Evolutionary conservation across 441 rosid species (phyloP), one percentile per base, ranked within the genome.

Genomic region (Adansonia rubrostipa): DNA sequence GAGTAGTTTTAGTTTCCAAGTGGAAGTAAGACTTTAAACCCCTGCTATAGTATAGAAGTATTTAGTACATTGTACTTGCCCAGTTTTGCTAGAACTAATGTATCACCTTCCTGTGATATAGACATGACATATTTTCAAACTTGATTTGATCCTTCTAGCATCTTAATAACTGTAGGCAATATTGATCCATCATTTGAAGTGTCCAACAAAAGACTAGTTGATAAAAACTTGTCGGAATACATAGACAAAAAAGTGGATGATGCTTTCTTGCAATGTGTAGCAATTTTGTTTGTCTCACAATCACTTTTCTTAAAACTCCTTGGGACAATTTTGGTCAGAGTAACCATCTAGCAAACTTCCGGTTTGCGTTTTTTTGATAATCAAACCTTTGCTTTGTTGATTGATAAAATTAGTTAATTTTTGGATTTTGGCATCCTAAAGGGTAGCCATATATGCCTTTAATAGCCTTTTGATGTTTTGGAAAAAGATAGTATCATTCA

Each of bases 141-240:
- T 15, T 53, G 9, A 53, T 71, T n/a, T 33, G 22, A n/a, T n/a
- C 74, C 75, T 4, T 54, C 63, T 71, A 15, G 47, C 62, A 53
- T n/a, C 17, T 54, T 33, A 53, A 13, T 53, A 24, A 36, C 60
- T 56, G 9, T 33, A 71, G 28, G 5, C 47, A 51, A n/a, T n/a
- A n/a, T 66, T 66, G 50, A 66, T 42, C 51, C 19, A 9, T 66
- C 28, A n/a, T 17, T 66, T 9, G 36, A 71, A 28, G 19, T 53
- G 62, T 71, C 53, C 24, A 71, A 71, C 17, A 1, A 9, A n/a
- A 51, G 22, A 9, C 22, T 33, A 71, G 74, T 53, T 0, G 45
- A 28, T 15, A 71, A 10, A 33, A 40, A 15, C 24, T 53, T 9
- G 20, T 50, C 2, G 2, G 69, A 36, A 44, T 14, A 9, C 6